phyloP scores from a whole-genome alignment of 1,284 basidiomycete genomes.

The Boletus chippewaensis region DNA sequence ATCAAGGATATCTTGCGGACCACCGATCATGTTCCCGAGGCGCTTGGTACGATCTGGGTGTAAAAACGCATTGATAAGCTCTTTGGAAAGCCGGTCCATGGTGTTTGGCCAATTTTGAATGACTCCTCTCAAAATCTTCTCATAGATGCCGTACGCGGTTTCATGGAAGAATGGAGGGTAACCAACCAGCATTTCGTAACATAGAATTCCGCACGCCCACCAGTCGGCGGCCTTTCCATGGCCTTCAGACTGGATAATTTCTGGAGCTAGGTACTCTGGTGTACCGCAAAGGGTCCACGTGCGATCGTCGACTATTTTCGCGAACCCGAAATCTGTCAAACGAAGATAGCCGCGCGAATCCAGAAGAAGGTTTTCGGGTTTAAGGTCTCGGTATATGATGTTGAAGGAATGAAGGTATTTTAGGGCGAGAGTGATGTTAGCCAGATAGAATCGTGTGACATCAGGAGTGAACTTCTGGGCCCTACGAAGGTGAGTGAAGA shows the following conservation, averaged over 20 bases:
- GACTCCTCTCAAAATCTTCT: slow-evolving; percentile 89
- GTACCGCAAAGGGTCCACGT: slow-evolving; percentile 99
- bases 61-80: slow-evolving; percentile 78
- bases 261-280: slow-evolving; percentile 93
- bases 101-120: slow-evolving; percentile 83
- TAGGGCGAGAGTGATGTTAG: slow-evolving; percentile 92
- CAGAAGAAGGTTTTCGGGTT: slow-evolving; percentile 94
- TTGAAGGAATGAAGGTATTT: slow-evolving; percentile 97
- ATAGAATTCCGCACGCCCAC: slow-evolving; percentile 96
- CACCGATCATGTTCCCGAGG: slow-evolving; percentile 90
- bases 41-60: slow-evolving; percentile 92
- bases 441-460: slow-evolving; percentile 97
- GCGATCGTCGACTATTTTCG: slow-evolving; percentile 97
- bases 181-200: slow-evolving; percentile 97
- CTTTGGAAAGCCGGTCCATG: slow-evolving; percentile 73
- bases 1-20: slow-evolving; percentile 86
- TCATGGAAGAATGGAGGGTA: slow-evolving; percentile 93
- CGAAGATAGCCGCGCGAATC: slow-evolving; percentile 95
- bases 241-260: slow-evolving; percentile 94
- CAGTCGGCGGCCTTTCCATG: slow-evolving; percentile 99
- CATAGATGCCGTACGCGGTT: slow-evolving; percentile 90
- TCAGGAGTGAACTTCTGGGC: slow-evolving; percentile 95
- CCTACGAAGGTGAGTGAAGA: slow-evolving; percentile 90
- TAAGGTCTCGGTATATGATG: slow-evolving; percentile 98
- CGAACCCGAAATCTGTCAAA: slow-evolving; percentile 97